phyloP scores from a whole-genome alignment of 169 alveolate genomes.

The Fabrea salina region DNA sequence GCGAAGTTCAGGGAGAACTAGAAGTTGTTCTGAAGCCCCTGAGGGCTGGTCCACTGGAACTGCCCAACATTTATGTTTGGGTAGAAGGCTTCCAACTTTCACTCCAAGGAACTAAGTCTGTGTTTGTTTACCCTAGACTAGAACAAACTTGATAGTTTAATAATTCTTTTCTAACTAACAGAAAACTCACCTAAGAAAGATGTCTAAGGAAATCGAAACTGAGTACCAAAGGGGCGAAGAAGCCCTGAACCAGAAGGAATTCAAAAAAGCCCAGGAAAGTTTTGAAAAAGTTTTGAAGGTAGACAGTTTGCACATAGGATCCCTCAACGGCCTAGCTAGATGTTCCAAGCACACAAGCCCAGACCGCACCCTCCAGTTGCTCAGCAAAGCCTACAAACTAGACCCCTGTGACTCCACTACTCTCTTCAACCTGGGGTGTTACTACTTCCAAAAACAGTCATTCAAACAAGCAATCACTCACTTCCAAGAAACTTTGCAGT shows the following conservation, averaged over 20 bases:
- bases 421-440: constrained; percentile 54
- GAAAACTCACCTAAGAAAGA: no score
- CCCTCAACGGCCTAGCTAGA: constrained; percentile 44
- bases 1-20: background rate
- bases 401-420: constrained; percentile 63
- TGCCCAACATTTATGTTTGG: constrained; percentile 15
- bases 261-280: constrained; percentile 26
- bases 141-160: no score
- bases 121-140: background rate
- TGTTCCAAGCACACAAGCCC: constrained; percentile 41
- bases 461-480: constrained; percentile 49
- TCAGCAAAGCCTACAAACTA: constrained; percentile 1
- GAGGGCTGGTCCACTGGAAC: background rate
- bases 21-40: background rate
- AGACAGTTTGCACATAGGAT: constrained; percentile 52
- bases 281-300: constrained; percentile 44
- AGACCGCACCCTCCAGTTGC: background rate
- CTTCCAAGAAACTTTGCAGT: constrained; percentile 37
- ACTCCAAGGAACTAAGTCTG: background rate
- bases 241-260: background rate
- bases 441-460: constrained; percentile 42
- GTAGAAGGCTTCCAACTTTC: background rate
- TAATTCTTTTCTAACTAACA: no score
- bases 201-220: no score
- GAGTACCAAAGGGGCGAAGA: no score